Base-by-base conservation (phyloP, 805 yeast species). In the Brettanomyces naardenensis region DNA sequence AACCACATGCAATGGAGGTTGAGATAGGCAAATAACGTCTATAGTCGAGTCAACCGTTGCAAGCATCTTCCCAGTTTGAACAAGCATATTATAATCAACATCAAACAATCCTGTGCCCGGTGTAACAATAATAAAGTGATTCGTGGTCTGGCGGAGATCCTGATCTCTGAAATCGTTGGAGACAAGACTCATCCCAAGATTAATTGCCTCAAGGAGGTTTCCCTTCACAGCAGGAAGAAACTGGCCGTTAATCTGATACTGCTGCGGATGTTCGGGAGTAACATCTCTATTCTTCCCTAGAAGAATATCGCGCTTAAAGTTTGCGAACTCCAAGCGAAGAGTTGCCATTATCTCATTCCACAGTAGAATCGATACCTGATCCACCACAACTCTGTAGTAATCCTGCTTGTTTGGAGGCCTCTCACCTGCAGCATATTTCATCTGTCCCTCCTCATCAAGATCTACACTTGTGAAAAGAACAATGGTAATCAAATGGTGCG, bases 91-190 rank as follows among this genome's bases (percentile, higher is more conserved):
- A 54, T 80, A 81, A 45, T 89, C 94, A 6, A 90, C 95, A 59
- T 92, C 98, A 57, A 78, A 92, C 11, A 92, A 61, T 2, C 98
- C 98, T 1, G 95, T 77, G 3, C 97, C 96, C 0, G 98, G 95
- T 4, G 95, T 80, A 2, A 89, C 74, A 6, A 92, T 66, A 39
- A 89, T 75, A 34, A 87, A 82, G 59, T 92, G 96, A n/a, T 78
- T 79, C n/a, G 90, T 78, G 2, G 96, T 85, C 44, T 89, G 92
- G 42, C 92, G 73, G 36, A 92, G 65, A 55, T 90, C 97, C 1
- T 94, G 79, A 52, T 86, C 92, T 36, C 78, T 68, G 54, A 88
- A 84, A 39, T 87, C 79, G 51, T 85, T 84, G 9, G 80, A 74
- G 2, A 84, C 75, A 34, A 87, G 63, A 6, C 89, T 78, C 19